These are phyloP conservation scores for Trichoderma afroharzianum DNA, from an alignment of 2,329 filamentous ascomycete species.

Conservation along the genomic window DNA sequence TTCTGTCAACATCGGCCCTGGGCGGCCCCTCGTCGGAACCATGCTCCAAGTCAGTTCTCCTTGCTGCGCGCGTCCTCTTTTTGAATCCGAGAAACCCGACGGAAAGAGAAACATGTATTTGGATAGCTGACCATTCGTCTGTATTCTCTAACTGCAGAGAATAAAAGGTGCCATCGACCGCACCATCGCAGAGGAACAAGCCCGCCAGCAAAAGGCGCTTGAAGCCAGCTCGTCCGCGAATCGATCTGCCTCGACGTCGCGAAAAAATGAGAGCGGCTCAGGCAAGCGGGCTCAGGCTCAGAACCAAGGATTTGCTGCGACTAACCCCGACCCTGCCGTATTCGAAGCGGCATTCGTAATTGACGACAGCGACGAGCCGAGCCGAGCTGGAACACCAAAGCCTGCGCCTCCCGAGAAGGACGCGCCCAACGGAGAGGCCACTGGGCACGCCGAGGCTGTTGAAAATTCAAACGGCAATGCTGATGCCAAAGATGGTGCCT, in stretches of 20 bases:
- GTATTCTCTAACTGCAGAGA: conserved; percentile 50
- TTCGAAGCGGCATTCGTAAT: conserved; percentile 85
- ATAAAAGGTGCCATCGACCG: conserved; percentile 81
- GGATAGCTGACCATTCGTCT: conserved; percentile 4
- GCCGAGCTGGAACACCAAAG: conserved; percentile 57
- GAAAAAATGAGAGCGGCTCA: conserved; percentile 37
- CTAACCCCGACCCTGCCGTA: conserved; percentile 75
- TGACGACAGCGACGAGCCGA: conserved; percentile 72
- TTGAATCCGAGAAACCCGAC: background rate
- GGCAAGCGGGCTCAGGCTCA: conserved; percentile 36
- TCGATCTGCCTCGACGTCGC: conserved; percentile 37
- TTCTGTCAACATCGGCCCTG: background rate
- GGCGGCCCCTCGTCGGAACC: background rate
- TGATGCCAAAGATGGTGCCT: conserved; percentile 22
- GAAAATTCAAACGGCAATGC: conserved; percentile 25
- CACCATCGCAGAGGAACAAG: conserved; percentile 87
- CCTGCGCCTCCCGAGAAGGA: conserved; percentile 37
- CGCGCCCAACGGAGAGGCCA: conserved; percentile 19
- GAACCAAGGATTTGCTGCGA: conserved; percentile 38
- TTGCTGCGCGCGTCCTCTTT: background rate
- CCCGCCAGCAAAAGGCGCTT: conserved; percentile 63
- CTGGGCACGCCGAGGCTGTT: conserved; percentile 19
- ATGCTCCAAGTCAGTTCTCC: conserved; percentile 33
- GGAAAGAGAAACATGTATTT: background rate
- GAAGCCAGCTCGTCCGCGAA: conserved; percentile 44